Percentiles rank a stretch among this genome's conserved stretches.
These are phyloP conservation scores for Hericium erinaceus DNA, from an alignment of 768 basidiomycete genomes.

Conservation along the genomic window DNA sequence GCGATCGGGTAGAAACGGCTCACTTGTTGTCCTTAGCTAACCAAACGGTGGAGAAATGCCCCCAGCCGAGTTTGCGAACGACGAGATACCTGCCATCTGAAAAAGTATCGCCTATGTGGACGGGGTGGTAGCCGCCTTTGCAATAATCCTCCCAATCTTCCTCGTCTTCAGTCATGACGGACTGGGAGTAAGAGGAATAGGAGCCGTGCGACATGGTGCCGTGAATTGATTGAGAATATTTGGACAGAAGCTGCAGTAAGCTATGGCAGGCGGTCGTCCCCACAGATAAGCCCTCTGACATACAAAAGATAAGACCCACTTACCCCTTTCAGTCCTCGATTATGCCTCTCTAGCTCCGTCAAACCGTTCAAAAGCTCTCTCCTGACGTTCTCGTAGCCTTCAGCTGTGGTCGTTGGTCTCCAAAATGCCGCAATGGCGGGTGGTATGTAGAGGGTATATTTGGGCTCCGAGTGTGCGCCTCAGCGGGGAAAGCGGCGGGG, in stretches of 20 bases:
- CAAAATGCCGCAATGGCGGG: not conserved
- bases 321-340: not conserved
- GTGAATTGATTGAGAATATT: slow-evolving; percentile 1
- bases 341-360: not conserved
- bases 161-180: slow-evolving; percentile 84
- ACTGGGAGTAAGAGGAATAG: slow-evolving; percentile 62
- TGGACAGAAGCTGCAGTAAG: not conserved
- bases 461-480: not conserved
- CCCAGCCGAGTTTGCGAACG: slow-evolving; percentile 93
- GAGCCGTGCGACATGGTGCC: slow-evolving; percentile 60
- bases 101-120: slow-evolving; percentile 88
- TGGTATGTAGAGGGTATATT: not conserved
- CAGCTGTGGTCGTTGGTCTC: not conserved
- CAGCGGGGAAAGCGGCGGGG: not conserved
- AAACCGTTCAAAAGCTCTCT: not conserved
- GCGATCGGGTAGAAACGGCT: slow-evolving; percentile 15
- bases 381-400: not conserved
- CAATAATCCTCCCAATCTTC: slow-evolving; percentile 88
- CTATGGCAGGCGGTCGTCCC: not conserved
- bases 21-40: slow-evolving; percentile 76
- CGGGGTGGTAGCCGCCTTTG: slow-evolving; percentile 77
- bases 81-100: slow-evolving; percentile 82
- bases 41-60: slow-evolving; percentile 94
- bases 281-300: slow-evolving; percentile 1
- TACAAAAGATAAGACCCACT: slow-evolving; percentile 2